These are phyloP conservation scores for Isatis tinctoria DNA, from an alignment of 345 rosid species.

Conservation along the genomic window DNA sequence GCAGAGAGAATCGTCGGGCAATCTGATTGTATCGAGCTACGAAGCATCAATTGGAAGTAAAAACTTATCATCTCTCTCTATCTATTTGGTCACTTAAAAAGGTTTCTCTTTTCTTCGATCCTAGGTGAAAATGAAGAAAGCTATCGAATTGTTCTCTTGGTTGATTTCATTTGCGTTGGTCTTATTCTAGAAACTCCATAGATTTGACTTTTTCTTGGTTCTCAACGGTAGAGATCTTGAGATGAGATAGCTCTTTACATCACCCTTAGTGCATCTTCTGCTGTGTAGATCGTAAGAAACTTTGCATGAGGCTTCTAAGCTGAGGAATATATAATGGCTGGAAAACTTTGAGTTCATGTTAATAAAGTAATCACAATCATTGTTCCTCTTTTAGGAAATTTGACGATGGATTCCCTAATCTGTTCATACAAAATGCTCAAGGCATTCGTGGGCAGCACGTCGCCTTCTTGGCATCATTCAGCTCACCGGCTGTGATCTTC, in stretches of 20 bases:
- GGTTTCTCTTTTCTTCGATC: neutral
- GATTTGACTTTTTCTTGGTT: neutral
- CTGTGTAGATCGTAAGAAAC: neutral
- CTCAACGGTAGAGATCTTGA: neutral
- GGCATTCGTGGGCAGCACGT: slow-evolving; percentile 91
- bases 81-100: neutral
- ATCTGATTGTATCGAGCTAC: slow-evolving; percentile 82
- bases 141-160: neutral
- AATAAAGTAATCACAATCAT: neutral
- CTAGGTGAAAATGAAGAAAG: neutral
- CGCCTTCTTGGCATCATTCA: slow-evolving; percentile 90
- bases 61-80: neutral
- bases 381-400: slow-evolving; percentile 50
- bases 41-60: slow-evolving; percentile 86
- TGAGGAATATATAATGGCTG: neutral
- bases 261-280: neutral
- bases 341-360: neutral
- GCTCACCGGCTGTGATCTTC: slow-evolving; percentile 83
- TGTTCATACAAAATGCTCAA: slow-evolving; percentile 92
- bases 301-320: neutral
- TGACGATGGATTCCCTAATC: slow-evolving; percentile 90
- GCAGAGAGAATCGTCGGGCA: slow-evolving; percentile 70
- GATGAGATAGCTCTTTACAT: neutral
- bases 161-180: neutral
- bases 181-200: neutral